Evolutionary conservation across 208 protist genomes (phyloP).

Genomic region (Wallacemonas sp.): DNA sequence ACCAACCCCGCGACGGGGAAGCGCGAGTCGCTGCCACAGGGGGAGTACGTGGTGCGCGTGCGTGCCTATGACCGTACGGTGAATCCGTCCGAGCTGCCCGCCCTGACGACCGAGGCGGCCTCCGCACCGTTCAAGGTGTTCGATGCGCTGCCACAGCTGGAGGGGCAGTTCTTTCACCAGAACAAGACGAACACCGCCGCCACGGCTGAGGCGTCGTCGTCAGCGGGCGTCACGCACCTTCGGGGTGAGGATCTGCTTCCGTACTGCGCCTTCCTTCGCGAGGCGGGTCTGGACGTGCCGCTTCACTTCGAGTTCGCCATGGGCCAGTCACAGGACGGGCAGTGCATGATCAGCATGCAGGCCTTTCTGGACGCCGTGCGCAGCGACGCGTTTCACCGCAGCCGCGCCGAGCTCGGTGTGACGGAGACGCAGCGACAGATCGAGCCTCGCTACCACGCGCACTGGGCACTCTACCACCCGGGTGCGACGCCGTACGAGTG

Average conservation of each 20-base stretch:
- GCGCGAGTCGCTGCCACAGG: conserved; percentile 47
- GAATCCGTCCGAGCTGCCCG: conserved; percentile 29
- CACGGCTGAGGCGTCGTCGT: neutral
- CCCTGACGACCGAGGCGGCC: conserved; percentile 49
- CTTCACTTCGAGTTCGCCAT: conserved; percentile 72
- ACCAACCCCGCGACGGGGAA: conserved; percentile 13
- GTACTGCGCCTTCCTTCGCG: conserved; percentile 72
- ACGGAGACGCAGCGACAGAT: conserved; percentile 53
- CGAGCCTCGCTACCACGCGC: conserved; percentile 55
- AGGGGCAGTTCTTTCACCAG: conserved; percentile 47
- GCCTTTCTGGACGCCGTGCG: conserved; percentile 49
- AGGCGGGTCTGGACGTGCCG: conserved; percentile 75
- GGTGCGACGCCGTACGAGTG: conserved; percentile 79
- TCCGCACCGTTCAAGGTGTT: conserved; percentile 65
- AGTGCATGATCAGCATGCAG: conserved; percentile 51
- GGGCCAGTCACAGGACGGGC: conserved; percentile 65
- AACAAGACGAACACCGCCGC: neutral
- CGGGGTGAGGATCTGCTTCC: conserved; percentile 52
- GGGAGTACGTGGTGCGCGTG: conserved; percentile 78
- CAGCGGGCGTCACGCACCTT: conserved; percentile 18
- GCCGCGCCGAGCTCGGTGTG: conserved; percentile 45
- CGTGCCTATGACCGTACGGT: conserved; percentile 54
- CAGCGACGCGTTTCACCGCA: conserved; percentile 43
- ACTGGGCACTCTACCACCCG: conserved; percentile 81
- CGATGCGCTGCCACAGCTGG: conserved; percentile 72